phyloP scores from a whole-genome alignment of 805 yeast species.

The Cyberlindnera saturnus region DNA sequence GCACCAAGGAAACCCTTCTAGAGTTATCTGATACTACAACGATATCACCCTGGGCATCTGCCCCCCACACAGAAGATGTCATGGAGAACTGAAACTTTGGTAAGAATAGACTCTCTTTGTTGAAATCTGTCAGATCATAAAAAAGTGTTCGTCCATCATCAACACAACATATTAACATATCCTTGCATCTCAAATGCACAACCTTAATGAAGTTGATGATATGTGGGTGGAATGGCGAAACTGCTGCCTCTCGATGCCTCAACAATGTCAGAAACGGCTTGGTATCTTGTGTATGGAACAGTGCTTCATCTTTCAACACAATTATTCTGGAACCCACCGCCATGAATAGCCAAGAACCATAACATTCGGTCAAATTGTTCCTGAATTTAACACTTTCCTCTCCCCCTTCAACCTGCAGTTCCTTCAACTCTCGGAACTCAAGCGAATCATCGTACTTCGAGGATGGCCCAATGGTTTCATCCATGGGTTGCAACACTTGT shows the following conservation, averaged over 20 bases:
- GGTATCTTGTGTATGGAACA: slow-evolving; percentile 4
- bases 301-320: slow-evolving; percentile 6
- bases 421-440: background rate
- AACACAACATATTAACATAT: slow-evolving; percentile 41
- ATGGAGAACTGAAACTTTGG: slow-evolving; percentile 25
- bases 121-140: slow-evolving; percentile 24
- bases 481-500: slow-evolving; percentile 2
- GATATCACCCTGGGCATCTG: slow-evolving; percentile 38
- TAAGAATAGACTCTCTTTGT: slow-evolving; percentile 22
- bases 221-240: slow-evolving; percentile 51
- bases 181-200: slow-evolving; percentile 30
- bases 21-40: slow-evolving; percentile 52
- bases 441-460: slow-evolving; percentile 15
- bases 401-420: background rate
- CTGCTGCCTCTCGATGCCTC: slow-evolving; percentile 36
- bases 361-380: slow-evolving; percentile 18
- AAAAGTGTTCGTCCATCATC: slow-evolving; percentile 52
- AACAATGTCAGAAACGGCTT: slow-evolving; percentile 12
- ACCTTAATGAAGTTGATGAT: slow-evolving; percentile 46
- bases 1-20: slow-evolving; percentile 37
- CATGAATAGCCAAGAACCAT: slow-evolving; percentile 5
- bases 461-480: slow-evolving; percentile 1
- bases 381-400: slow-evolving; percentile 9
- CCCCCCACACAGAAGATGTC: slow-evolving; percentile 56
- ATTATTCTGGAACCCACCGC: slow-evolving; percentile 10